Conservation (phyloP, 2,329 filamentous ascomycete genomes). For the Fusarium sp. region DNA sequence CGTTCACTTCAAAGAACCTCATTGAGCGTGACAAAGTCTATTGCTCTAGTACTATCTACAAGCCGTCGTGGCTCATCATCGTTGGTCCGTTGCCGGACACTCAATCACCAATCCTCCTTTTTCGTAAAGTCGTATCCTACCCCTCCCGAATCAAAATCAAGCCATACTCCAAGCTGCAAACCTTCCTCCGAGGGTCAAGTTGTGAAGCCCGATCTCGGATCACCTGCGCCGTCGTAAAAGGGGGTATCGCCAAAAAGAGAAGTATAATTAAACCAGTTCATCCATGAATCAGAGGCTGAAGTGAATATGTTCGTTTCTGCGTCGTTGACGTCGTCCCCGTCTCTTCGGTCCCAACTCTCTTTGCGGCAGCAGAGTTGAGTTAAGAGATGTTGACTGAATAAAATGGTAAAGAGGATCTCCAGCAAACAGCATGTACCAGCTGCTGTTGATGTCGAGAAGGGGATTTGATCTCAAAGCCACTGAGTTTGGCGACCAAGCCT, state of each 20-base stretch:
- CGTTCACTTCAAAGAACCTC: background rate
- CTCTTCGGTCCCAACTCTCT: constrained; percentile 38
- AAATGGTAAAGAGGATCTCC: constrained; percentile 36
- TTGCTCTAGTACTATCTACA: constrained; percentile 44
- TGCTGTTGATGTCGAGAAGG: constrained; percentile 18
- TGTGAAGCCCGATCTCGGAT: constrained; percentile 19
- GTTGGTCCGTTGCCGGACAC: constrained; percentile 34
- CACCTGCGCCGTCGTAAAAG: constrained; percentile 44
- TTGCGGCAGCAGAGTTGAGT: constrained; percentile 40
- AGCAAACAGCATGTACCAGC: constrained; percentile 38
- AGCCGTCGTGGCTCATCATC: constrained; percentile 38
- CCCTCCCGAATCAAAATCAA: constrained; percentile 46
- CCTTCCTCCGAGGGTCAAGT: constrained; percentile 34
- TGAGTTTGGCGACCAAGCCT: constrained; percentile 33
- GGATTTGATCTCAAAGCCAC: constrained; percentile 43
- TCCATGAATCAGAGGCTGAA: constrained; percentile 42
- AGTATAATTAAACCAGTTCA: constrained; percentile 45
- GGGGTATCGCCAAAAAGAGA: constrained; percentile 52
- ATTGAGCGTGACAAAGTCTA: constrained; percentile 35
- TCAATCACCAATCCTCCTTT: constrained; percentile 44
- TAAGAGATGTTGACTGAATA: constrained; percentile 43
- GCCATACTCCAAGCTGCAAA: constrained; percentile 48
- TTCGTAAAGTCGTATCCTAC: constrained; percentile 42
- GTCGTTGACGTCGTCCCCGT: constrained; percentile 43
- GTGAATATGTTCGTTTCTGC: constrained; percentile 41